A percentile compares a stretch with the other conserved stretches of the same genome.
Evolutionary conservation across 371 early-diverging fungal genomes (phyloP).

Genomic region (Rhizopus delemar): DNA sequence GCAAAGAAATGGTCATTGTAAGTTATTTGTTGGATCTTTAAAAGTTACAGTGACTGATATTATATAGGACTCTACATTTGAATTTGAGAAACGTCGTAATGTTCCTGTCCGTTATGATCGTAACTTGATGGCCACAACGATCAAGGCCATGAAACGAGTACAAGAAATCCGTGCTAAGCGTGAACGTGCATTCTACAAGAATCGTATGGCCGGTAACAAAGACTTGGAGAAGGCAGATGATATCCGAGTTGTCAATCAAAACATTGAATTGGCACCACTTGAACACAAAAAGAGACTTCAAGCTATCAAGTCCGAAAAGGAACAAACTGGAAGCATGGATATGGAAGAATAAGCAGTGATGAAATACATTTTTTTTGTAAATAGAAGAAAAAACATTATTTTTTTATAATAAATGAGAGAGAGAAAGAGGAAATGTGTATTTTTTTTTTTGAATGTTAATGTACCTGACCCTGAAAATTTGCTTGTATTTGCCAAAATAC

Average conservation of each 20-base stretch:
- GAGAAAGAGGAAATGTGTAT: too few species aligned
- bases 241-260: slow-evolving; percentile 76
- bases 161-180: slow-evolving; percentile 89
- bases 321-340: slow-evolving; percentile 58
- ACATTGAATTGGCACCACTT: slow-evolving; percentile 80
- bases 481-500: too few species aligned
- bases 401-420: slow-evolving; percentile 1
- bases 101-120: slow-evolving; percentile 97
- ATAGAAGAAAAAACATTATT: slow-evolving; percentile 3
- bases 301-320: slow-evolving; percentile 58
- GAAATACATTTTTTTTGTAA: slow-evolving; percentile 1
- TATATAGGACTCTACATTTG: slow-evolving; percentile 87
- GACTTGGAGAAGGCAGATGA: slow-evolving; percentile 75
- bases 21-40: slow-evolving; percentile 21
- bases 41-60: background rate
- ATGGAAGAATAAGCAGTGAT: slow-evolving; percentile 54
- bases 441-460: too few species aligned
- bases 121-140: slow-evolving; percentile 89
- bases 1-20: slow-evolving; percentile 98
- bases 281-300: slow-evolving; percentile 62
- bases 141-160: slow-evolving; percentile 96
- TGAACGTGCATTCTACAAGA: slow-evolving; percentile 88
- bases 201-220: slow-evolving; percentile 82
- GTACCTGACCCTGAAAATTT: too few species aligned
- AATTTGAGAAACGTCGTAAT: slow-evolving; percentile 98